A percentile compares a stretch with the other conserved stretches of the same genome.
Evolutionary conservation across 2,329 filamentous ascomycete species (phyloP).

Genomic region (Calonectria henricotiae): DNA sequence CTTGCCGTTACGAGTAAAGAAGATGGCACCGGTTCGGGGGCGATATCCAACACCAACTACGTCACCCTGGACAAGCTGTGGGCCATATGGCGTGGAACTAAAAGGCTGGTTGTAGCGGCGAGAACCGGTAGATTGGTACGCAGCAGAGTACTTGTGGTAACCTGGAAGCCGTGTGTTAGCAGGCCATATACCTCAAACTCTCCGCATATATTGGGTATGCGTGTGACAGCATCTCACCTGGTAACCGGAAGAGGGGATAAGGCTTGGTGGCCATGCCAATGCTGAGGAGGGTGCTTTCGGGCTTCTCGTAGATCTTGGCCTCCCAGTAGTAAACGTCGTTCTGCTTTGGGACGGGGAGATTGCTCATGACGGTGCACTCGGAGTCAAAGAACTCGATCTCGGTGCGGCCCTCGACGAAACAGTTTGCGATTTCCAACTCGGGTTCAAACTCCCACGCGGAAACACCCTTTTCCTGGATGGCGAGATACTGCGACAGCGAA

Average conservation of each 20-base stretch:
- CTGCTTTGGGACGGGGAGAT: slow-evolving; percentile 96
- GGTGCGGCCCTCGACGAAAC: slow-evolving; percentile 95
- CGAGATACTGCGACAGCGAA: slow-evolving; percentile 95
- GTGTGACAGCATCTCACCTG: slow-evolving; percentile 74
- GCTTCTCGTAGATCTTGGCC: slow-evolving; percentile 98
- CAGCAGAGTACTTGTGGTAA: slow-evolving; percentile 92
- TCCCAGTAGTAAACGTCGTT: slow-evolving; percentile 99
- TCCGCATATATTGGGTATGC: slow-evolving; percentile 25
- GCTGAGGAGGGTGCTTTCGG: slow-evolving; percentile 87
- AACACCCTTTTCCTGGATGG: slow-evolving; percentile 99
- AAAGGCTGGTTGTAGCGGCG: slow-evolving; percentile 97
- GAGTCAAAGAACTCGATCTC: slow-evolving; percentile 99
- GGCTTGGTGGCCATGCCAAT: slow-evolving; percentile 98
- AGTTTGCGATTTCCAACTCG: slow-evolving; percentile 98
- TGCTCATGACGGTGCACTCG: slow-evolving; percentile 97
- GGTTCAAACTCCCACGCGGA: slow-evolving; percentile 99
- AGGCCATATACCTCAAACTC: slow-evolving; percentile 24
- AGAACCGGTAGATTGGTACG: slow-evolving; percentile 90
- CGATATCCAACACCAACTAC: slow-evolving; percentile 97
- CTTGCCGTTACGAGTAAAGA: slow-evolving; percentile 99
- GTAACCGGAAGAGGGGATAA: slow-evolving; percentile 93
- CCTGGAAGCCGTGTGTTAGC: slow-evolving; percentile 64
- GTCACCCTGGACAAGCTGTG: slow-evolving; percentile 90
- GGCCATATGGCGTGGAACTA: slow-evolving; percentile 83
- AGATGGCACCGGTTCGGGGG: slow-evolving; percentile 93